Evolutionary conservation across 1,139 yeast species (phyloP).

Genomic region (Suhomyces wounanorum): DNA sequence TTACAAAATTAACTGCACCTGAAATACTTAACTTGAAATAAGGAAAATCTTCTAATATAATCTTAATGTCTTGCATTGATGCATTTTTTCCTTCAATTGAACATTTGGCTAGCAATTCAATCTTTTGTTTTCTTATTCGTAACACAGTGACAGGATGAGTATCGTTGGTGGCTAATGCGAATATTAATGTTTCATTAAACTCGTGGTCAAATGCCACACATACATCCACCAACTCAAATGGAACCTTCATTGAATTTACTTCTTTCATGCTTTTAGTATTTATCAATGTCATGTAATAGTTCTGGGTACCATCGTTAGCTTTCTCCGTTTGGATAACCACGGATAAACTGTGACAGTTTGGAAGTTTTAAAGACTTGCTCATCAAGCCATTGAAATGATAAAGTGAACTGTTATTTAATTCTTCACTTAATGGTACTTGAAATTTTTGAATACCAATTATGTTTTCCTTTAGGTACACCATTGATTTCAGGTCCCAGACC

Average conservation of each 20-base stretch:
- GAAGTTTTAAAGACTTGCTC: background rate
- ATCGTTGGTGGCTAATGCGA: conserved; percentile 8
- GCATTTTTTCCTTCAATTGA: background rate
- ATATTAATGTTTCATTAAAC: background rate
- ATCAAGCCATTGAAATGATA: background rate
- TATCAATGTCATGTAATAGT: conserved; percentile 22
- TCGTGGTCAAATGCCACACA: conserved; percentile 4
- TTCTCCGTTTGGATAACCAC: conserved; percentile 22
- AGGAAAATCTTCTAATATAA: conserved; percentile 1
- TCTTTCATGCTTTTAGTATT: conserved; percentile 17
- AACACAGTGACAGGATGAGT: conserved; percentile 3
- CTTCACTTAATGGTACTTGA: background rate
- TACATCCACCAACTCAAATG: conserved; percentile 25
- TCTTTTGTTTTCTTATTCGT: conserved; percentile 1
- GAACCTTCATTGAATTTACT: conserved; percentile 11
- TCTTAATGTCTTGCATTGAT: conserved; percentile 1
- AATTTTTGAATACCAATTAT: background rate
- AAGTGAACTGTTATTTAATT: background rate
- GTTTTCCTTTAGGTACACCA: background rate
- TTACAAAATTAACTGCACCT: conserved; percentile 6
- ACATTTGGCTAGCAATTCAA: conserved; percentile 1
- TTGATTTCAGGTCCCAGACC: background rate
- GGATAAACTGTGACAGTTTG: conserved; percentile 13
- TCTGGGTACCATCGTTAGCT: conserved; percentile 20
- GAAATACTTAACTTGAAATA: conserved; percentile 6